A percentile compares a stretch with the other conserved stretches of the same genome.
Conservation (phyloP, 148 eudicot genomes). For the Fagopyrum tataricum region DNA sequence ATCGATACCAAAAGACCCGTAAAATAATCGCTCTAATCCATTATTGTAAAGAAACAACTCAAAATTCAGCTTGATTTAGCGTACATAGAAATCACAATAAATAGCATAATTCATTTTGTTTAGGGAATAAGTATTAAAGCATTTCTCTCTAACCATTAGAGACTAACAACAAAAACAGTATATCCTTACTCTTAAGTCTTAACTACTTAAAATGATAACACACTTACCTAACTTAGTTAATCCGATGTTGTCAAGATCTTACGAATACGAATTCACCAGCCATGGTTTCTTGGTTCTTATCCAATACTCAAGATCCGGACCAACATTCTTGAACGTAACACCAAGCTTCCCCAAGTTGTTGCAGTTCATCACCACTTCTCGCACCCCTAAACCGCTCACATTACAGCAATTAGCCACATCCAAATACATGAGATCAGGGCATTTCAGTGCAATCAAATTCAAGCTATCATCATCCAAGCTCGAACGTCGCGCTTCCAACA, state of each 20-base stretch:
- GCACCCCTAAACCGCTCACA: background rate
- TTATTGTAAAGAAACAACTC: no score
- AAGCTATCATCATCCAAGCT: slow-evolving; percentile 20
- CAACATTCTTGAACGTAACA: background rate
- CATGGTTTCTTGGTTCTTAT: slow-evolving; percentile 1
- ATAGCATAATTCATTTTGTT: no score
- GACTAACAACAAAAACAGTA: background rate
- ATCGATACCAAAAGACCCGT: no score
- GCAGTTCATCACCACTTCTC: slow-evolving; percentile 2
- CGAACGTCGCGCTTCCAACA: slow-evolving; percentile 38
- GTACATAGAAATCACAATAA: no score
- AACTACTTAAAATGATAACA: background rate
- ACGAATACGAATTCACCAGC: background rate
- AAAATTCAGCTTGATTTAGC: no score
- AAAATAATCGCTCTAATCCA: no score
- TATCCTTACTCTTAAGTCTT: background rate
- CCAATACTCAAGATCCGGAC: background rate
- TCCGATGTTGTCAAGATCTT: background rate
- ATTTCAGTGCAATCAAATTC: background rate
- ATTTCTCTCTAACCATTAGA: background rate
- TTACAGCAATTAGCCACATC: background rate
- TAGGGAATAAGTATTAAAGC: no score
- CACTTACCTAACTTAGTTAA: background rate
- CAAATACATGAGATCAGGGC: slow-evolving; percentile 1
- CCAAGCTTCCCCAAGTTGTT: slow-evolving; percentile 4